A percentile compares a stretch with the other conserved stretches of the same genome.
Evolutionary conservation across 2,329 filamentous ascomycete species (phyloP).

Genomic region (Chaetomiaceae sp.): DNA sequence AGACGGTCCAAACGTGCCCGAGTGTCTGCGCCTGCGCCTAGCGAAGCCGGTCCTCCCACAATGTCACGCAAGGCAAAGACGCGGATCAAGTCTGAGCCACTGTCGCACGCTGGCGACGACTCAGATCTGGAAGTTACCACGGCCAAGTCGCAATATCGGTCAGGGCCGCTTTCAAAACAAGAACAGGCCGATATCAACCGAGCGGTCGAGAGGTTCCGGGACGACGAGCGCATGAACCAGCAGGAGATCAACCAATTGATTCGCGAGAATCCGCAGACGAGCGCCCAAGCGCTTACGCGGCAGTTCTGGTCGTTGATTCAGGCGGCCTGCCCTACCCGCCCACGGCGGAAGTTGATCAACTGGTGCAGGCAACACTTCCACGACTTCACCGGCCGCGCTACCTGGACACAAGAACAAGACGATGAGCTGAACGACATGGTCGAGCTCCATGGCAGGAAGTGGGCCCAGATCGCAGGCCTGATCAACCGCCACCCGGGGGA

Average conservation of each 20-base stretch:
- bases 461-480: constrained; percentile 54
- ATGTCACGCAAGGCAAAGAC: background rate
- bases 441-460: constrained; percentile 47
- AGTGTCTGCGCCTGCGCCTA: background rate
- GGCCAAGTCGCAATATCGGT: constrained; percentile 10
- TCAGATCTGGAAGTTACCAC: background rate
- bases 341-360: constrained; percentile 49
- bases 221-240: constrained; percentile 17
- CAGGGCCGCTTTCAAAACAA: constrained; percentile 8
- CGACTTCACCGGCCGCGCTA: constrained; percentile 54
- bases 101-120: background rate
- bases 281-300: constrained; percentile 26
- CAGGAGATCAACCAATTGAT: constrained; percentile 19
- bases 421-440: constrained; percentile 44
- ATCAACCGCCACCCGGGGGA: constrained; percentile 61
- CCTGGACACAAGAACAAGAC: constrained; percentile 56
- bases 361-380: constrained; percentile 58
- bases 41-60: background rate
- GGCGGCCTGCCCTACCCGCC: constrained; percentile 42
- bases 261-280: constrained; percentile 17
- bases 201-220: constrained; percentile 17
- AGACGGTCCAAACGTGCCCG: background rate
- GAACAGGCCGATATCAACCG: constrained; percentile 15
- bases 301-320: constrained; percentile 47
- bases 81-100: constrained; percentile 1